Evolutionary conservation across 2,329 filamentous ascomycete species (phyloP).

Genomic region (Aaosphaeria pasadenensis): DNA sequence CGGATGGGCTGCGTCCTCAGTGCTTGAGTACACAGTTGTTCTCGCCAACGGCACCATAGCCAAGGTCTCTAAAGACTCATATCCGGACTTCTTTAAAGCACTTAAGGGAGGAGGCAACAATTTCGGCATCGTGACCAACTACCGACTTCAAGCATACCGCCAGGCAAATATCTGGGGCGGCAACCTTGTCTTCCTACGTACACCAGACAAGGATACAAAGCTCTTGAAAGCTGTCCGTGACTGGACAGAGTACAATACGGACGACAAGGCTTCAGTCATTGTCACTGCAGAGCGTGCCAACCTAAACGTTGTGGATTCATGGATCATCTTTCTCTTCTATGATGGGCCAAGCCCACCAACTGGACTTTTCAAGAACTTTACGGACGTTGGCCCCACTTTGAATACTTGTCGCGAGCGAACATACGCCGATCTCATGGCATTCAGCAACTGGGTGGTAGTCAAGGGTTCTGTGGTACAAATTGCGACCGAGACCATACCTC

Average conservation of each 20-base stretch:
- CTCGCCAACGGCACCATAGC: slow-evolving; percentile 44
- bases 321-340: slow-evolving; percentile 33
- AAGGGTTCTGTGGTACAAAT: slow-evolving; percentile 33
- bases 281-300: slow-evolving; percentile 27
- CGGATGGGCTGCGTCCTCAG: slow-evolving; percentile 48
- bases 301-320: slow-evolving; percentile 24
- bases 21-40: slow-evolving; percentile 47
- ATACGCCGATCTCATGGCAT: slow-evolving; percentile 47
- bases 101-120: slow-evolving; percentile 40
- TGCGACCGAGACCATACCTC: slow-evolving; percentile 30
- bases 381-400: slow-evolving; percentile 41
- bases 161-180: slow-evolving; percentile 45
- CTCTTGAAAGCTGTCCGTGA: slow-evolving; percentile 51
- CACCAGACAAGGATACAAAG: slow-evolving; percentile 33
- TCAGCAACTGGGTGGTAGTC: slow-evolving; percentile 43
- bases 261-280: slow-evolving; percentile 29
- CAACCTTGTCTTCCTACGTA: slow-evolving; percentile 42
- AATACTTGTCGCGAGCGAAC: slow-evolving; percentile 49
- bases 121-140: slow-evolving; percentile 38
- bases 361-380: slow-evolving; percentile 57
- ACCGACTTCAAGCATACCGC: slow-evolving; percentile 18
- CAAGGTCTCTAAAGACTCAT: slow-evolving; percentile 15
- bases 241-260: slow-evolving; percentile 55
- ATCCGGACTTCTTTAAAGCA: slow-evolving; percentile 36
- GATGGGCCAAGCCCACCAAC: slow-evolving; percentile 42